Evolutionary conservation across 371 early-diverging fungal genomes (phyloP).

Genomic region (Rhizopus sp.): DNA sequence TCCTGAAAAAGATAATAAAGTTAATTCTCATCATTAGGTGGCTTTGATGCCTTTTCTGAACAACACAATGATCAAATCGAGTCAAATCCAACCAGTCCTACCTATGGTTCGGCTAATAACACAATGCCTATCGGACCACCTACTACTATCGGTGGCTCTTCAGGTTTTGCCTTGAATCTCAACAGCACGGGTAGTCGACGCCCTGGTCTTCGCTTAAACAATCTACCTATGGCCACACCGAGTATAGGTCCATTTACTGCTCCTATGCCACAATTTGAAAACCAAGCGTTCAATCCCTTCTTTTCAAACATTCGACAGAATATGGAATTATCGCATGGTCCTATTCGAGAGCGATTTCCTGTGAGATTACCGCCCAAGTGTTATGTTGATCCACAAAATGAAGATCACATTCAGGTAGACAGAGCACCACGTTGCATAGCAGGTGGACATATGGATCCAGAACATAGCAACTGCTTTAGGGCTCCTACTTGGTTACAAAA

Average conservation of each 20-base stretch:
- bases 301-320: slow-evolving; percentile 49
- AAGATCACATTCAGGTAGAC: slow-evolving; percentile 3
- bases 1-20: background rate
- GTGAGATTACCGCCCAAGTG: slow-evolving; percentile 33
- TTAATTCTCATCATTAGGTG: slow-evolving; percentile 28
- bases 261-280: slow-evolving; percentile 42
- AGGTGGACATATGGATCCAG: slow-evolving; percentile 19
- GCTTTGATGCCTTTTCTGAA: slow-evolving; percentile 40
- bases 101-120: background rate
- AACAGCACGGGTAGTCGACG: slow-evolving; percentile 25
- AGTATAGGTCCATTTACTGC: slow-evolving; percentile 41
- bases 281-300: slow-evolving; percentile 44
- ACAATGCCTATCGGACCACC: slow-evolving; percentile 16
- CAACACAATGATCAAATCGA: slow-evolving; percentile 34
- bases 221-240: slow-evolving; percentile 25
- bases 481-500: slow-evolving; percentile 38
- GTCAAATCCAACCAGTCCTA: slow-evolving; percentile 9
- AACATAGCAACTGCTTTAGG: slow-evolving; percentile 10
- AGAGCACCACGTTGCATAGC: slow-evolving; percentile 24
- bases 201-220: slow-evolving; percentile 33
- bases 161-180: slow-evolving; percentile 14
- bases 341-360: slow-evolving; percentile 43
- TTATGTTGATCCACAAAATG: slow-evolving; percentile 20
- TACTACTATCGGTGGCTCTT: slow-evolving; percentile 11
- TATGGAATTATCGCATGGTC: slow-evolving; percentile 36